phyloP scores from a whole-genome alignment of 1,284 basidiomycete species.

The Ceratobasidium sp. region DNA sequence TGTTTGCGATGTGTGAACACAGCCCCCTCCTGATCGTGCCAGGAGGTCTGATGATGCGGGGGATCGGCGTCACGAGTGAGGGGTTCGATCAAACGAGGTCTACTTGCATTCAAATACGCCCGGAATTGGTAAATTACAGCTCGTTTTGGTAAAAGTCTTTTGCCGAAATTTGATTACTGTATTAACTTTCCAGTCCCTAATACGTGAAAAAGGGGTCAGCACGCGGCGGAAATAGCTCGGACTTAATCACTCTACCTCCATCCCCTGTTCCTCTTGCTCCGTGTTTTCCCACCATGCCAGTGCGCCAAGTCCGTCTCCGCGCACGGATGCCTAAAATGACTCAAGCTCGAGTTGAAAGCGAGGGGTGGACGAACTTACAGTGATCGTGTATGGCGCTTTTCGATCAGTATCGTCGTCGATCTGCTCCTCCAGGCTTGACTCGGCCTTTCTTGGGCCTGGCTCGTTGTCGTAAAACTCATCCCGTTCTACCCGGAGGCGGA shows the following conservation, averaged over 20 bases:
- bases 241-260: conserved; percentile 18
- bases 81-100: not conserved
- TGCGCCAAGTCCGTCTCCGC: conserved; percentile 84
- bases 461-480: conserved; percentile 92
- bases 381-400: conserved; percentile 75
- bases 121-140: not conserved
- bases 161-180: not conserved
- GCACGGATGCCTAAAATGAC: conserved; percentile 75
- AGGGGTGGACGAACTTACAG: conserved; percentile 58
- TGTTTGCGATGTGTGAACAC: not conserved
- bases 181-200: not conserved
- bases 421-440: conserved; percentile 63
- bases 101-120: not conserved
- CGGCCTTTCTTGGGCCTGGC: conserved; percentile 79
- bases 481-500: conserved; percentile 87
- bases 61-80: not conserved
- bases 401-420: conserved; percentile 58
- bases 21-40: not conserved
- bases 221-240: not conserved
- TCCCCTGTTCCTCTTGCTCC: conserved; percentile 49
- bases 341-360: not conserved
- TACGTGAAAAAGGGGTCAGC: not conserved
- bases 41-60: not conserved
- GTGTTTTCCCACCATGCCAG: conserved; percentile 60
- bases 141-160: not conserved